Base-by-base conservation (phyloP, 192 early-diverging fungal genomes). In the Podila verticillata region DNA sequence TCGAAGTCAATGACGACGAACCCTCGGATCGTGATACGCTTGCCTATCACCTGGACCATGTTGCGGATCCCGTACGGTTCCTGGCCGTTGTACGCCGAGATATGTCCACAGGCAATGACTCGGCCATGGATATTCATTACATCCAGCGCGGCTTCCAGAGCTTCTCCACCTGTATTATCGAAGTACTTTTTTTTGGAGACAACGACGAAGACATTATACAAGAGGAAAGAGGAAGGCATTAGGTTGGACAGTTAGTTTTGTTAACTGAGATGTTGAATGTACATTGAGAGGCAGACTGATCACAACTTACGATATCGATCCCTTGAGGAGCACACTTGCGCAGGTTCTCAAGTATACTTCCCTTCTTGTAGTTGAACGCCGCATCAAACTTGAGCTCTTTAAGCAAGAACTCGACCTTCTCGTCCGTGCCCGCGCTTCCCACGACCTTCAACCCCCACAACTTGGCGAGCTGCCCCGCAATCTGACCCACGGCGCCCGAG, bases 321-420 rank as follows among this genome's bases (percentile, higher is more conserved):
- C 95, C 95, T 19, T 93, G 82, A 26, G 66, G 94, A 91, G 48
- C 87, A 87, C 7, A 72, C 65, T 74, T 90, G 54, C 44, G 63
- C 74, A 54, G 94, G 87, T 20, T 84, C 7, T 71, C 66, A 48
- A 80, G 93, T 64, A 96, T 90, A n/a, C 83, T 86, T 8, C 82
- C 86, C 4, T 85, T 93, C 78, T 96, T 96, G 91, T 97, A 97
- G 87, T 97, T 97, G 85, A 97, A 93, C 10, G 86, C 96, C 9
- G 82, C 92, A 82, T 97, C 95, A 48, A 92, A 94, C 28, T 91
- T 90, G 63, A 91, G 70, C 61, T 86, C 84, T 7, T 86, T 69
- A 57, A 89, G 85, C n/a, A 96, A 84, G 66, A 85, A 87, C 17
- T 80, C 84, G 19, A 93, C 91, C 72, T 97, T 96, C 0, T 94